A percentile compares a stretch with the other conserved stretches of the same genome.
phyloP scores from a whole-genome alignment of 2,329 filamentous ascomycete species.

The Juglanconis juglandina region DNA sequence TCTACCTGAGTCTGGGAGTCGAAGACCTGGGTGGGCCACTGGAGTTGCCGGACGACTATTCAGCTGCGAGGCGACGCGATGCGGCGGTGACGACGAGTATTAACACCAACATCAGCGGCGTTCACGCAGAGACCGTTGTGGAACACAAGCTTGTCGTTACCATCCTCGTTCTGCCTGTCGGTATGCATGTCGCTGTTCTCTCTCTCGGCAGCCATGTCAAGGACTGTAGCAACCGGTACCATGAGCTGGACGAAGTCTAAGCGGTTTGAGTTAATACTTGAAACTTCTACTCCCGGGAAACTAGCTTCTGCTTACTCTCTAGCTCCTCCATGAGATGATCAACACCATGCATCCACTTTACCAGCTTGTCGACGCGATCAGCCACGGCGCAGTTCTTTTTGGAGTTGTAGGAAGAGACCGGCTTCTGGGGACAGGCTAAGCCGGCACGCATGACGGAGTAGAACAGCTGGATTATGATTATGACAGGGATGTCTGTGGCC shows the following conservation, averaged over 20 bases:
- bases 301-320: not conserved
- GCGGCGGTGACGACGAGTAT: not conserved
- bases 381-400: not conserved
- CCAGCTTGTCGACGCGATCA: not conserved
- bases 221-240: not conserved
- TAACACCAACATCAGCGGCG: not conserved
- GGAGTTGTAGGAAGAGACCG: not conserved
- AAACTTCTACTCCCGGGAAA: not conserved
- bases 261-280: not conserved
- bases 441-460: not conserved
- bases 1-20: too few relatives aligned
- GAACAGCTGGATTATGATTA: not conserved
- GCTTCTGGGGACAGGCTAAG: not conserved
- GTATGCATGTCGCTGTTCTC: not conserved
- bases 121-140: not conserved
- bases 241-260: not conserved
- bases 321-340: not conserved
- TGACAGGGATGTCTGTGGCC: not conserved
- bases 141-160: not conserved
- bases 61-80: too few relatives aligned
- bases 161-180: not conserved
- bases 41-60: too few relatives aligned
- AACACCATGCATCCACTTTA: not conserved
- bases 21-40: too few relatives aligned
- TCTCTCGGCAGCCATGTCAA: not conserved